Conservation (phyloP, 2,329 filamentous ascomycete species). For the Aspergillus ibericus region DNA sequence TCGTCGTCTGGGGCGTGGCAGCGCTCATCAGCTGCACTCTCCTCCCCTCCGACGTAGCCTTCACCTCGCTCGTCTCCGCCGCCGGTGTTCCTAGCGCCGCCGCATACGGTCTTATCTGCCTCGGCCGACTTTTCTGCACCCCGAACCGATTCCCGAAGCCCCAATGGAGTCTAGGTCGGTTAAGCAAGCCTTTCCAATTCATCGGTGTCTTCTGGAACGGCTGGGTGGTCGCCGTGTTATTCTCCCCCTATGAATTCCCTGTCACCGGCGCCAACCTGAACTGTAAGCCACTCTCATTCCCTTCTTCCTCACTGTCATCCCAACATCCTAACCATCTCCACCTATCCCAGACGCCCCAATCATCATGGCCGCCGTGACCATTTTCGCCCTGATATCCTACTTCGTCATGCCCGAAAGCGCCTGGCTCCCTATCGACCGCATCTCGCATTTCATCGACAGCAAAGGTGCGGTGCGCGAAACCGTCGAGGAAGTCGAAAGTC, state of each 20-base stretch:
- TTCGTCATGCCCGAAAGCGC: conserved; percentile 49
- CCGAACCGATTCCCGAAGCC: conserved; percentile 51
- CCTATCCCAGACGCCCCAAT: conserved; percentile 47
- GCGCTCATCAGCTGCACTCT: conserved; percentile 60
- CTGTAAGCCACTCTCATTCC: conserved; percentile 31
- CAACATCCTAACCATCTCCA: neutral
- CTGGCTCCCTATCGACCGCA: conserved; percentile 49
- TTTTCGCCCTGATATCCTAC: conserved; percentile 51
- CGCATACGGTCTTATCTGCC: conserved; percentile 54
- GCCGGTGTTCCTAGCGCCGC: conserved; percentile 55
- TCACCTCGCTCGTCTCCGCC: conserved; percentile 56
- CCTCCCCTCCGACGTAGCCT: conserved; percentile 55
- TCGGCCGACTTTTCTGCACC: conserved; percentile 50
- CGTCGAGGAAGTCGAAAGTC: conserved; percentile 27
- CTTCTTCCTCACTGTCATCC: neutral
- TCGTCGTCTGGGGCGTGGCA: conserved; percentile 58
- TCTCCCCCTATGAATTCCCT: conserved; percentile 49
- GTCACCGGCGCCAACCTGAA: conserved; percentile 47
- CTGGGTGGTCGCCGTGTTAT: conserved; percentile 52
- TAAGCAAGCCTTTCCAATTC: conserved; percentile 50
- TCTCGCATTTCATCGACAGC: conserved; percentile 45
- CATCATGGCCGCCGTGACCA: conserved; percentile 53
- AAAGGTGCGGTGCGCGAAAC: conserved; percentile 32
- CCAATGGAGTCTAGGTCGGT: conserved; percentile 47
- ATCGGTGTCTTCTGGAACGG: conserved; percentile 52